Evolutionary conservation across 1,284 basidiomycete genomes (phyloP).

Genomic region (Psilocybe mexicana): DNA sequence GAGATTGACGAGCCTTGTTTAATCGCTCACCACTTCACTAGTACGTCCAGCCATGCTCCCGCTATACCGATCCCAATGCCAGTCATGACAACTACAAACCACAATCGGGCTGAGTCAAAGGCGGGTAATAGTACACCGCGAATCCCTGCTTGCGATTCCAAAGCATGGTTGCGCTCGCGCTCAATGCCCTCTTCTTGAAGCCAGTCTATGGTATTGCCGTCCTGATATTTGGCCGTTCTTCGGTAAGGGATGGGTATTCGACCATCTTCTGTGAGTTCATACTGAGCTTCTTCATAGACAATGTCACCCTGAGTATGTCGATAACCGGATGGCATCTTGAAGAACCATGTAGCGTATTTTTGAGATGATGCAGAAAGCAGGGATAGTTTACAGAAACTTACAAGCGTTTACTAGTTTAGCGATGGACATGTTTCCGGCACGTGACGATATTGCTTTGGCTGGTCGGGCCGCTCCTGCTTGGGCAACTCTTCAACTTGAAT

Average conservation of each 20-base stretch:
- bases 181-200: constrained; percentile 66
- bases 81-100: constrained; percentile 67
- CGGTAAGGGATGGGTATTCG: constrained; percentile 29
- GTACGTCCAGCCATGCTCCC: constrained; percentile 73
- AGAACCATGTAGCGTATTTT: constrained; percentile 12
- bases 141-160: constrained; percentile 54
- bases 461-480: no score
- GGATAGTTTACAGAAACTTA: no score
- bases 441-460: no score
- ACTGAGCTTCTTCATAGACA: constrained; percentile 37
- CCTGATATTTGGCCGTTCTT: constrained; percentile 42
- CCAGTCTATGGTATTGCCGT: constrained; percentile 71
- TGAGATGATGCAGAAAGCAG: neutral
- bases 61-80: constrained; percentile 69
- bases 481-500: no score
- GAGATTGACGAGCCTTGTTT: neutral
- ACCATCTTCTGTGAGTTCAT: constrained; percentile 44
- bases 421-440: no score
- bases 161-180: constrained; percentile 52
- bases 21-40: constrained; percentile 63
- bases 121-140: constrained; percentile 55
- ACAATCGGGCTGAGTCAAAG: constrained; percentile 60
- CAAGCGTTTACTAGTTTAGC: no score
- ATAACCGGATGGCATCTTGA: constrained; percentile 25
- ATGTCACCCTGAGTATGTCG: constrained; percentile 24